Base-by-base conservation (phyloP, 441 rosid species). In the Gossypium trilobum region DNA sequence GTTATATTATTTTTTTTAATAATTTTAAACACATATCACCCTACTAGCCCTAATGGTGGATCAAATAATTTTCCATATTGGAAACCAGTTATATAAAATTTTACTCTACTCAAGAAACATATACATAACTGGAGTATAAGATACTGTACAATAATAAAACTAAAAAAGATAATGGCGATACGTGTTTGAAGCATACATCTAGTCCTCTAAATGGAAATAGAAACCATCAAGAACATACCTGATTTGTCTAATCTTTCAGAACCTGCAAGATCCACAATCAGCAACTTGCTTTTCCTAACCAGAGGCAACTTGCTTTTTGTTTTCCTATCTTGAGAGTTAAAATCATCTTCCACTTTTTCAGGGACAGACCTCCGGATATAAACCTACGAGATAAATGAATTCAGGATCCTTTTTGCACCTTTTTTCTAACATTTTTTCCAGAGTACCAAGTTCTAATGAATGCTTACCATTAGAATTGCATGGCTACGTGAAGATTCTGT, bases 401-500 rank as follows among this genome's bases (percentile, higher is more conserved):
- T 25, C 39, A 39, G 54, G 71, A 25, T 55, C 20, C 64, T 17
- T 27, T n/a, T 58, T 14, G 5, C 14, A 48, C 42, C 42, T 48
- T 42, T 42, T 57, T 72, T 58, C 44, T 46, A 6, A 22, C 2
- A 8, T 6, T 17, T 69, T 54, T 19, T 27, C 4, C 2, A 63
- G 27, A 55, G 16, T 52, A 7, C 7, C 61, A 73, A 27, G 50
- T 62, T 46, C 57, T 19, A 44, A 54, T 10, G 65, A 64, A 52
- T 61, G 27, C 86, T 56, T 78, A 90, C 98, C 92, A 83, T 84
- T 65, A 93, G 89, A 83, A 93, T 87, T 39, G 98, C 95, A 80
- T 93, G 98, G 82, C 98, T 93, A 54, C 96, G 95, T 11, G 98
- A 93, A 72, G 98, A 93, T 82, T 93, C 98, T 14, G 97, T 89